Percentiles rank a stretch among this genome's conserved stretches.
Evolutionary conservation across 2,329 filamentous ascomycete genomes (phyloP).

Genomic region (Malbranchea zuffiana): DNA sequence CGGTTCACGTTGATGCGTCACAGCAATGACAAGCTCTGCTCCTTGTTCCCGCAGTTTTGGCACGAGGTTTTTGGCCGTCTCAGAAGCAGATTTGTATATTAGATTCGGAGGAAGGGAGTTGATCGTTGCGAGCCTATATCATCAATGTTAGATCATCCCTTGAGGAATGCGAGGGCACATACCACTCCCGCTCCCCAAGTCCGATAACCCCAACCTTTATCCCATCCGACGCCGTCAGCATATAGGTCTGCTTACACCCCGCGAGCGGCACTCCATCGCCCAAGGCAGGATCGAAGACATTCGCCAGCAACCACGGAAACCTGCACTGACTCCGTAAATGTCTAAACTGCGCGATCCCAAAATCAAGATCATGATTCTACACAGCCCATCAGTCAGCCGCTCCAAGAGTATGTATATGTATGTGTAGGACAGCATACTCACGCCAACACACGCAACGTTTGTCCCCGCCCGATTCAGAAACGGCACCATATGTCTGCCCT

Average conservation of each 20-base stretch:
- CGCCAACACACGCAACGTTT: constrained; percentile 69
- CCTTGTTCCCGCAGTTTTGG: constrained; percentile 63
- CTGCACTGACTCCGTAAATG: constrained; percentile 61
- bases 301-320: constrained; percentile 85
- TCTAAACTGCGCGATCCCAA: constrained; percentile 70
- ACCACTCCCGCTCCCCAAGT: constrained; percentile 75
- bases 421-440: constrained; percentile 35
- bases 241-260: constrained; percentile 61
- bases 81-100: constrained; percentile 67
- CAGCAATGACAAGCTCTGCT: constrained; percentile 68
- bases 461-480: constrained; percentile 69
- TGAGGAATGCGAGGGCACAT: constrained; percentile 9
- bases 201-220: constrained; percentile 79
- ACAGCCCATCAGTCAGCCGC: not conserved
- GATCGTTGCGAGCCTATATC: constrained; percentile 61
- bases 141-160: not conserved
- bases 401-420: not conserved
- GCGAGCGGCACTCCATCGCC: constrained; percentile 65
- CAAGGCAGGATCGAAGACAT: constrained; percentile 72
- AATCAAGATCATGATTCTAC: constrained; percentile 85
- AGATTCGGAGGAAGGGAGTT: constrained; percentile 74
- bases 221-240: constrained; percentile 70
- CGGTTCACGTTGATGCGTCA: constrained; percentile 78
- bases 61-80: constrained; percentile 64
- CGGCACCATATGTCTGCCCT: constrained; percentile 82